A percentile compares a stretch with the other conserved stretches of the same genome.
Evolutionary conservation across 345 rosid species (phyloP).

Genomic region (Camelina laxa): DNA sequence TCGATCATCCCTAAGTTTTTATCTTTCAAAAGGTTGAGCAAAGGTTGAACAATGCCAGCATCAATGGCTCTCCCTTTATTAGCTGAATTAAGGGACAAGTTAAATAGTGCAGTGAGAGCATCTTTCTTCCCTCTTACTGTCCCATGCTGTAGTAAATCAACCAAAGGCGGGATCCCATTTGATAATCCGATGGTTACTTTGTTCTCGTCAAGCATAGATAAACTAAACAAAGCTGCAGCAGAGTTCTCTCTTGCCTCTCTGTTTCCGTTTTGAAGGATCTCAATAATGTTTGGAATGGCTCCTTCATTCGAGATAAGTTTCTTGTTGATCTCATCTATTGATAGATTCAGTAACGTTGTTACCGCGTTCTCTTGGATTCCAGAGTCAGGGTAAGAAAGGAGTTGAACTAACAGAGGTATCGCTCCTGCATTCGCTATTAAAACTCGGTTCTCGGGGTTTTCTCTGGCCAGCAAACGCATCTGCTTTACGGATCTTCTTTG

Average conservation of each 20-base stretch:
- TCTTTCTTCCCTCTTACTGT: constrained; percentile 82
- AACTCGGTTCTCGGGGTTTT: constrained; percentile 67
- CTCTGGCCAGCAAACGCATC: constrained; percentile 69
- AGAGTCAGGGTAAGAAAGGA: constrained; percentile 66
- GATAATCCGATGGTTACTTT: constrained; percentile 63
- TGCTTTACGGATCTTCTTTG: constrained; percentile 64
- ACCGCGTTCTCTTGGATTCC: constrained; percentile 73
- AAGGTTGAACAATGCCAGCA: constrained; percentile 67
- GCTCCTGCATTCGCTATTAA: constrained; percentile 59
- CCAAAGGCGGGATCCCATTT: constrained; percentile 74
- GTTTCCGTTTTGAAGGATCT: constrained; percentile 57
- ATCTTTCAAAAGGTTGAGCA: constrained; percentile 59
- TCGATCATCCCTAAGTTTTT: constrained; percentile 66
- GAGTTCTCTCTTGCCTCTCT: constrained; percentile 79
- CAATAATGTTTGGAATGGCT: constrained; percentile 68
- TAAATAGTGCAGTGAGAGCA: constrained; percentile 78
- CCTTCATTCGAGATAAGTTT: constrained; percentile 55
- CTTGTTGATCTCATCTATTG: constrained; percentile 75
- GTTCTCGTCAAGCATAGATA: constrained; percentile 85
- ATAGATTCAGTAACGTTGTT: constrained; percentile 71
- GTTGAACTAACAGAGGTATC: constrained; percentile 59
- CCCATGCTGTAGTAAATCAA: constrained; percentile 62
- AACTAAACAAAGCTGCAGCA: constrained; percentile 79
- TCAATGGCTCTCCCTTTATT: constrained; percentile 73
- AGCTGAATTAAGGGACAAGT: constrained; percentile 64